phyloP scores from a whole-genome alignment of 139 green algal genomes.

The Spirogloea muscicola region DNA sequence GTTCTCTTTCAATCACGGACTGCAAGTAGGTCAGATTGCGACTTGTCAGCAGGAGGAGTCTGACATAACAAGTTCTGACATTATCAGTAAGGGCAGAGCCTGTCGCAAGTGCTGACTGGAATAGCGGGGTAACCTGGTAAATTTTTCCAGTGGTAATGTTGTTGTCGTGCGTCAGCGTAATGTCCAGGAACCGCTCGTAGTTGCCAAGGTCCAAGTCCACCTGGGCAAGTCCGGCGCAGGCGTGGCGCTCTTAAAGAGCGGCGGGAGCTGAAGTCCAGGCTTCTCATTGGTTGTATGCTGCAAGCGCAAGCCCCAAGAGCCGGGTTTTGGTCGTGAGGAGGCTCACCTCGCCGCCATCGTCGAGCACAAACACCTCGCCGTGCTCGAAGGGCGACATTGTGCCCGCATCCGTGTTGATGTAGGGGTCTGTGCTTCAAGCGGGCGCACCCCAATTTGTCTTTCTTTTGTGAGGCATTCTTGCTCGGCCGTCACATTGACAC shows the following conservation, averaged over 20 bases:
- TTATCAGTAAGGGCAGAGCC: no score
- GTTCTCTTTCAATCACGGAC: constrained; percentile 87
- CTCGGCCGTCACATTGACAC: no score
- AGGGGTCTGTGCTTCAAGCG: constrained; percentile 74
- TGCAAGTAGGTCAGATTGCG: no score
- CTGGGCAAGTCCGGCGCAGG: not conserved
- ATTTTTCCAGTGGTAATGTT: constrained; percentile 98
- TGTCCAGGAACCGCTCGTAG: constrained; percentile 98
- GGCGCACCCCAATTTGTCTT: no score
- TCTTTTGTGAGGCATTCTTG: no score
- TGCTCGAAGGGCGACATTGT: constrained; percentile 99
- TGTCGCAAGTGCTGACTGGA: no score
- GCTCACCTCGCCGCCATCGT: constrained; percentile 92
- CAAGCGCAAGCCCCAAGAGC: constrained; percentile 5
- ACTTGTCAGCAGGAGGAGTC: no score
- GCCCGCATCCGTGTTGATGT: constrained; percentile 97
- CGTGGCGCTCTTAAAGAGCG: no score
- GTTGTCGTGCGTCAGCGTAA: constrained; percentile 91
- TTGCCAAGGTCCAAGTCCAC: constrained; percentile 73
- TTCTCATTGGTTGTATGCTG: no score
- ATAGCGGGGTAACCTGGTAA: constrained; percentile 67
- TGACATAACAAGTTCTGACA: no score
- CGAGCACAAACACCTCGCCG: constrained; percentile 96
- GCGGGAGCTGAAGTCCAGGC: no score
- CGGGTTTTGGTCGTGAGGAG: constrained; percentile 23